Percentiles rank a stretch among this genome's conserved stretches.
These are phyloP conservation scores for Barnettozyma salicaria DNA, from an alignment of 805 yeast genomes.

Conservation along the genomic window DNA sequence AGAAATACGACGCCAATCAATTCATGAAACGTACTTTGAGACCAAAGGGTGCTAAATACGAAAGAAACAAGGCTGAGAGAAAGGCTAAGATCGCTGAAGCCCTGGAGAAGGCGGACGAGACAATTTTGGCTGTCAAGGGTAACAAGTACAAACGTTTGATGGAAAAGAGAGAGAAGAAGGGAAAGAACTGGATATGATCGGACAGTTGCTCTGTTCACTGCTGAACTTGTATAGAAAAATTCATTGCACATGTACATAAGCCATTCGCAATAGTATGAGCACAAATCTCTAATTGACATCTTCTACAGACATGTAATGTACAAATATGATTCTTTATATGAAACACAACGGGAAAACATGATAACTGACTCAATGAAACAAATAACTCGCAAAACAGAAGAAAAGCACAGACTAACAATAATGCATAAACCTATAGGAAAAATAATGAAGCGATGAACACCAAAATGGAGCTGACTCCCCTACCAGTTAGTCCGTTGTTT, in stretches of 20 bases:
- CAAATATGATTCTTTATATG: too few species aligned
- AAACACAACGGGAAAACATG: too few species aligned
- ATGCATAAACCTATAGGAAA: slow-evolving; percentile 1
- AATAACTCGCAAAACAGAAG: too few species aligned
- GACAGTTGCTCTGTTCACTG: not conserved
- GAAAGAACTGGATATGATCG: slow-evolving; percentile 22
- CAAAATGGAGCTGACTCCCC: slow-evolving; percentile 4
- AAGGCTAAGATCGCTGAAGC: slow-evolving; percentile 60
- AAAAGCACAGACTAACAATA: too few species aligned
- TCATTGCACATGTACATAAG: not conserved
- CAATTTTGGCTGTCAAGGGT: slow-evolving; percentile 45
- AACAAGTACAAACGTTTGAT: slow-evolving; percentile 24
- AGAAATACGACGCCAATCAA: slow-evolving; percentile 63
- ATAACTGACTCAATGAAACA: too few species aligned
- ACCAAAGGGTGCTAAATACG: slow-evolving; percentile 81
- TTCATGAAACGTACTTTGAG: slow-evolving; percentile 69
- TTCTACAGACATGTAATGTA: too few species aligned
- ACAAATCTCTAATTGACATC: too few species aligned
- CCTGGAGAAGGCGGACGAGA: slow-evolving; percentile 57
- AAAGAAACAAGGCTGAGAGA: slow-evolving; percentile 57
- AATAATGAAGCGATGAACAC: slow-evolving; percentile 1
- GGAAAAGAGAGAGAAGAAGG: slow-evolving; percentile 22
- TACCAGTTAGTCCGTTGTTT: not conserved
- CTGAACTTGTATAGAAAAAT: not conserved
- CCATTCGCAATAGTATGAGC: too few species aligned